Percentiles rank a stretch among this genome's conserved stretches.
phyloP scores from a whole-genome alignment of 495 filamentous ascomycete genomes.

The Penicillium pancosmium region DNA sequence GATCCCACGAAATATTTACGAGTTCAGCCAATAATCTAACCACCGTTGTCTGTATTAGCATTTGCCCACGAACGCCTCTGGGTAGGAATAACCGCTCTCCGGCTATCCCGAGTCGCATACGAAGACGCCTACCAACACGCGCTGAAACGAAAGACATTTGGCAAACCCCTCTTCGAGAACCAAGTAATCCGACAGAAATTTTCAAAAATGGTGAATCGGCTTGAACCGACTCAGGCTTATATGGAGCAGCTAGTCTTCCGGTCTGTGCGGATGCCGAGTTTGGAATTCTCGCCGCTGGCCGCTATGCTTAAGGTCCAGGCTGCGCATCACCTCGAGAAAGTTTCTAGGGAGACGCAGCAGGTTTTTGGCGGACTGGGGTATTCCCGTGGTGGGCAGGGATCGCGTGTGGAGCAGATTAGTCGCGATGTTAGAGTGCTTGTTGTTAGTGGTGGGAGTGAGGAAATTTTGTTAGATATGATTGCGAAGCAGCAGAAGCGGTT shows the following conservation, averaged over 20 bases:
- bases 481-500: conserved; percentile 19
- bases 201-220: conserved; percentile 12
- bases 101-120: conserved; percentile 16
- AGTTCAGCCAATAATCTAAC: neutral
- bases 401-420: conserved; percentile 20
- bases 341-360: conserved; percentile 22
- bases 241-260: conserved; percentile 19
- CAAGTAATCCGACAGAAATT: conserved; percentile 19
- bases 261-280: conserved; percentile 13
- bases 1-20: neutral
- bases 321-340: conserved; percentile 23
- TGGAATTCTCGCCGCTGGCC: conserved; percentile 14
- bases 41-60: neutral
- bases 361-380: conserved; percentile 24
- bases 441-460: conserved; percentile 20
- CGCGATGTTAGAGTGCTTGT: conserved; percentile 21
- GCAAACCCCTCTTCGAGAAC: conserved; percentile 19
- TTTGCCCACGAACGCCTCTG: conserved; percentile 21
- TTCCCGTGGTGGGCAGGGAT: conserved; percentile 16
- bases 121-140: conserved; percentile 22
- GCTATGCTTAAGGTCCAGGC: conserved; percentile 25
- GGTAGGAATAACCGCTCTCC: conserved; percentile 23
- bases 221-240: conserved; percentile 19
- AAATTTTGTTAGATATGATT: conserved; percentile 23
- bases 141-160: conserved; percentile 19